These are phyloP conservation scores for Acacia acuminata DNA, from an alignment of 306 rosid genomes.

Conservation along the genomic window DNA sequence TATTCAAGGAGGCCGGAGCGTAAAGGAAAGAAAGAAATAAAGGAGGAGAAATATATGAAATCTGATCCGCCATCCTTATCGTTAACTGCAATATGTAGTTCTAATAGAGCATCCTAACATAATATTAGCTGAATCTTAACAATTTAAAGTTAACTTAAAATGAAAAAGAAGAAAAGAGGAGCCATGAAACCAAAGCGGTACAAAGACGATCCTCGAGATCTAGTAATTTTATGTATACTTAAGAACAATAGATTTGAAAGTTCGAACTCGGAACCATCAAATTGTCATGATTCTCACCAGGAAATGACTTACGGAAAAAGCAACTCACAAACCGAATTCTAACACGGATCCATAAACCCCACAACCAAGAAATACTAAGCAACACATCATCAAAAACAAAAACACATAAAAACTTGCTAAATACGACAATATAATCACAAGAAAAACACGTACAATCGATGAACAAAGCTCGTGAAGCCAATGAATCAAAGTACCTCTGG, in stretches of 20 bases:
- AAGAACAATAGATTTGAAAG: slow-evolving; percentile 11
- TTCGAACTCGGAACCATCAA: slow-evolving; percentile 14
- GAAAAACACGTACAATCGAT: neutral
- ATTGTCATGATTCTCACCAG: slow-evolving; percentile 11
- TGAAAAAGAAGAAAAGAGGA: neutral
- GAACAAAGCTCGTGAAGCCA: slow-evolving; percentile 14
- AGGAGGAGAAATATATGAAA: neutral
- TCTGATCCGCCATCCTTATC: neutral
- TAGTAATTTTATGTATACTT: slow-evolving; percentile 14
- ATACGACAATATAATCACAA: neutral
- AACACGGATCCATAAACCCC: slow-evolving; percentile 41
- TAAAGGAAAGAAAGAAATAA: neutral
- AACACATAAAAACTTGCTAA: slow-evolving; percentile 4
- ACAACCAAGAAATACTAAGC: neutral
- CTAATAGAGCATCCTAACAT: neutral
- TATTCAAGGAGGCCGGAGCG: slow-evolving; percentile 6
- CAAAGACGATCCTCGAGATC: slow-evolving; percentile 47
- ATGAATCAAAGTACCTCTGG: slow-evolving; percentile 28
- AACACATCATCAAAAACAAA: slow-evolving; percentile 13
- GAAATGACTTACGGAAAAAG: slow-evolving; percentile 32
- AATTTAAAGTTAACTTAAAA: neutral
- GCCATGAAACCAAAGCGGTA: slow-evolving; percentile 23
- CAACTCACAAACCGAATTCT: slow-evolving; percentile 16
- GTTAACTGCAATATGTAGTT: slow-evolving; percentile 10
- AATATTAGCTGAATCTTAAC: neutral